These are phyloP conservation scores for Backusella australiensis DNA, from an alignment of 192 early-diverging fungal species.

Conservation along the genomic window DNA sequence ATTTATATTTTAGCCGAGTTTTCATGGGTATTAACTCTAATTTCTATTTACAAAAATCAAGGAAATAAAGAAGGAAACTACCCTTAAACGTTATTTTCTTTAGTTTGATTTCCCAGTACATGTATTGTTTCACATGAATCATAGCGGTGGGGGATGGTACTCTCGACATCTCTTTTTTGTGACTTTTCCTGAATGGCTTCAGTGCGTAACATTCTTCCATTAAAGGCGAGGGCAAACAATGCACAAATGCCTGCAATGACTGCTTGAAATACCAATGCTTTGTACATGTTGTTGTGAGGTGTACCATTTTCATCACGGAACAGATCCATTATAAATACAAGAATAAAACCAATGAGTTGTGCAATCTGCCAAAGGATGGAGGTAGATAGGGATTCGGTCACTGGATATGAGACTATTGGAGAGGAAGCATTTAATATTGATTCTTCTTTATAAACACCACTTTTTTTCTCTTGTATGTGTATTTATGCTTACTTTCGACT, in stretches of 20 bases:
- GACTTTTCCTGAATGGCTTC: conserved; percentile 12
- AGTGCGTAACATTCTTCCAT: conserved; percentile 15
- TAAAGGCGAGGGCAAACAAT: conserved; percentile 21
- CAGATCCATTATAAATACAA: conserved; percentile 32
- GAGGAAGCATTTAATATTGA: background rate
- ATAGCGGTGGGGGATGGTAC: background rate
- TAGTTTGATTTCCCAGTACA: background rate
- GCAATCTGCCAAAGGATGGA: conserved; percentile 34
- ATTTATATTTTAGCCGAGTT: background rate
- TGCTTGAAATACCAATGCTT: conserved; percentile 27
- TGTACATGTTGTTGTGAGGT: conserved; percentile 23
- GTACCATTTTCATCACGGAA: conserved; percentile 21
- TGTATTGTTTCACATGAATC: background rate
- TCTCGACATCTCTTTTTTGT: background rate
- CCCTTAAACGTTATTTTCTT: background rate
- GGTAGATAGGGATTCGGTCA: conserved; percentile 27
- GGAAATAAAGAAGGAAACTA: background rate
- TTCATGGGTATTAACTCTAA: background rate
- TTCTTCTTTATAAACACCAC: background rate
- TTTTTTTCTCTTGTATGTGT: background rate
- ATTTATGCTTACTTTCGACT: conserved; percentile 23
- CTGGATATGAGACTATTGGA: conserved; percentile 31
- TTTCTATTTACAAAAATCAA: background rate
- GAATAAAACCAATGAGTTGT: conserved; percentile 32
- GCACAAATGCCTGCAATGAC: conserved; percentile 12